Evolutionary conservation across 768 basidiomycete genomes (phyloP).

Genomic region (Pisolithus microcarpus): DNA sequence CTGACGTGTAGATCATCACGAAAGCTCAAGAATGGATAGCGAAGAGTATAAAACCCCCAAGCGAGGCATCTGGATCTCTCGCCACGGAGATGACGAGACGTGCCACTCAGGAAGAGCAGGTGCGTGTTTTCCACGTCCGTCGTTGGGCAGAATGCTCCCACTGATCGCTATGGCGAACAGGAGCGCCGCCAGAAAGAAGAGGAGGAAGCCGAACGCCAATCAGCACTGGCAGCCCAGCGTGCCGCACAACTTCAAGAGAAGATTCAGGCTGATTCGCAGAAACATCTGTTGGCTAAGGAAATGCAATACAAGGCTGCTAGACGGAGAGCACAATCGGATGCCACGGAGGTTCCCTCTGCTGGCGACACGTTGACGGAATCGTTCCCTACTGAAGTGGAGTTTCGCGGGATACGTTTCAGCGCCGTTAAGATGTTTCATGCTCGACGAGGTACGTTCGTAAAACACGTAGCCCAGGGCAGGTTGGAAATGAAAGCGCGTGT

Average conservation of each 20-base stretch:
- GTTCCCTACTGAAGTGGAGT: slow-evolving; percentile 50
- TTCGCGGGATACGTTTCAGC: slow-evolving; percentile 53
- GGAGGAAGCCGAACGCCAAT: slow-evolving; percentile 46
- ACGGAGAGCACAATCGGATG: slow-evolving; percentile 61
- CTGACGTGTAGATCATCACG: slow-evolving; percentile 46
- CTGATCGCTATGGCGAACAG: slow-evolving; percentile 23
- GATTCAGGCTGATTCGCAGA: slow-evolving; percentile 58
- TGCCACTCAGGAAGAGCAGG: slow-evolving; percentile 62
- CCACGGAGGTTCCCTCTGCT: slow-evolving; percentile 52
- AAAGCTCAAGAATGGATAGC: slow-evolving; percentile 68
- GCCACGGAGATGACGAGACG: slow-evolving; percentile 74
- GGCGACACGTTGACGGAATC: slow-evolving; percentile 53
- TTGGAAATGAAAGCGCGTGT: neutral
- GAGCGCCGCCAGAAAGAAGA: slow-evolving; percentile 48
- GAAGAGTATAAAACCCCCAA: slow-evolving; percentile 46
- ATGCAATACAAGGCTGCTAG: slow-evolving; percentile 45
- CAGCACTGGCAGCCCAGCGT: slow-evolving; percentile 44
- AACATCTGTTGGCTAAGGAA: slow-evolving; percentile 41
- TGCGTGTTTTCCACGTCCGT: slow-evolving; percentile 22
- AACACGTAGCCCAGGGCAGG: neutral
- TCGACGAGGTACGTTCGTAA: slow-evolving; percentile 42
- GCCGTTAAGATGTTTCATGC: slow-evolving; percentile 70
- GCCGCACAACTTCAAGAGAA: slow-evolving; percentile 58
- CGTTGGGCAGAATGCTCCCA: neutral
- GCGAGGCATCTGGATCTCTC: slow-evolving; percentile 60